Evolutionary conservation across 768 basidiomycete genomes (phyloP), one percentile per base, ranked within the genome.

Genomic region (Gloeopeniophorella convolvens): DNA sequence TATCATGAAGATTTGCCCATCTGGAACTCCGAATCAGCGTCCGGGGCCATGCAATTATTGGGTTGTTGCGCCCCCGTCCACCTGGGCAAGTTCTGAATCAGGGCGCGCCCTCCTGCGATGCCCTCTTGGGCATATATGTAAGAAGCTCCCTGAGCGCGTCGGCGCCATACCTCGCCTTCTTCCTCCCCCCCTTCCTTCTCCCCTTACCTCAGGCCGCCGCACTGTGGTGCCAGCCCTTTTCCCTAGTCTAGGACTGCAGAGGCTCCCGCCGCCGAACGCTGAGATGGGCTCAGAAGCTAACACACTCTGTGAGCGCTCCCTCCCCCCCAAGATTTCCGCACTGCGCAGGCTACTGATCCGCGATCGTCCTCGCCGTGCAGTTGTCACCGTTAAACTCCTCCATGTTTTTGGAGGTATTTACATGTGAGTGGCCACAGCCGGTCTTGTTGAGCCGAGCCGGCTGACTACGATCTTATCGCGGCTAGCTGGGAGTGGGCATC

Each of bases 401-500:
- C 47, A 48, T 39, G 47, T 48, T 12, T 48, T 48, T 24, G 47
- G 36, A 13, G 47, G 47, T 4, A 40, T 48, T 3, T 48, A 48
- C 20, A 26, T 48, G 47, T 48, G 37, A 48, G 47, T 30, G 15
- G n/a, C n/a, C n/a, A n/a, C 10, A 10, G 9, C 20, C 23, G 9
- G 16, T 30, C 5, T 15, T 28, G 12, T 16, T 10, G 28, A 5
- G 26, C 16, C 33, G 27, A 36, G 30, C 5, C 18, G 18, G n/a
- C 18, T 18, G 36, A n/a, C 20, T 27, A 24, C 24, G 10, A 40
- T n/a, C 20, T 13, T 15, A 40, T 15, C 36, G 15, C 36, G 43
- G 15, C 5, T 35, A 48, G 47, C 11, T 48, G 47, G 47, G 47
- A 48, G 37, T 48, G 35, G 35, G 26, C 20, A 15, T 40, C 37